Evolutionary conservation across 495 filamentous ascomycete species (phyloP).

Genomic region (Barbatosphaeria neglecta): DNA sequence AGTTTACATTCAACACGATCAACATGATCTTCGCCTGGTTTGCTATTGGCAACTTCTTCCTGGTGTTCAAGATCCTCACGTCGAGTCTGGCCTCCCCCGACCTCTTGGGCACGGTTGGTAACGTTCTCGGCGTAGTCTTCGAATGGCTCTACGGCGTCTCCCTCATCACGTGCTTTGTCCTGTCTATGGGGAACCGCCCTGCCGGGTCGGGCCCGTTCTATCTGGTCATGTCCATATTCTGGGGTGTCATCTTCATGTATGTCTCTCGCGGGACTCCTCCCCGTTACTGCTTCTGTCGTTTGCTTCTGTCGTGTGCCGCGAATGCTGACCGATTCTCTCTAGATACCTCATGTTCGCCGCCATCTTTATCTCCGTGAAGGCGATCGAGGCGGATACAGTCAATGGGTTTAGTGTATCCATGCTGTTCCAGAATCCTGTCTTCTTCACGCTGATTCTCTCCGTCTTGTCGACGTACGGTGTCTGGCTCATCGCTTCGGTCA

Average conservation of each 20-base stretch:
- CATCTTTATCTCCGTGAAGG: constrained; percentile 84
- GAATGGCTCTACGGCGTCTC: constrained; percentile 93
- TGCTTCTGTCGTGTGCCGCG: not conserved
- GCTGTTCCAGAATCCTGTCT: constrained; percentile 75
- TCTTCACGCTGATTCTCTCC: constrained; percentile 89
- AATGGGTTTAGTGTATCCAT: constrained; percentile 51
- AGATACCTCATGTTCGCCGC: constrained; percentile 91
- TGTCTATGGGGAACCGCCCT: constrained; percentile 93
- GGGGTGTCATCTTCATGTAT: constrained; percentile 86
- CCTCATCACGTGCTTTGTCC: constrained; percentile 86
- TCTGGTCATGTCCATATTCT: constrained; percentile 95
- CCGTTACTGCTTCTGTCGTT: constrained; percentile 2
- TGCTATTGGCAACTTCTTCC: constrained; percentile 97
- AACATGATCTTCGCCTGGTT: constrained; percentile 99
- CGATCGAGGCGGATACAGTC: constrained; percentile 58
- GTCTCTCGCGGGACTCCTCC: constrained; percentile 13
- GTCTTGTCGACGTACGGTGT: constrained; percentile 86
- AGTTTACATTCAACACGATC: constrained; percentile 88
- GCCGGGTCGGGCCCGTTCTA: constrained; percentile 87
- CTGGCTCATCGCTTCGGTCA: constrained; percentile 81
- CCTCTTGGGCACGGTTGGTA: constrained; percentile 63
- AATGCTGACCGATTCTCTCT: constrained; percentile 6
- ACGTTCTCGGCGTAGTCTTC: constrained; percentile 76
- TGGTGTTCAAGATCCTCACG: constrained; percentile 96
- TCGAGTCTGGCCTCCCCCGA: constrained; percentile 58